Conservation (phyloP, 2,329 filamentous ascomycete species). For the Triangularia verruculosa region DNA sequence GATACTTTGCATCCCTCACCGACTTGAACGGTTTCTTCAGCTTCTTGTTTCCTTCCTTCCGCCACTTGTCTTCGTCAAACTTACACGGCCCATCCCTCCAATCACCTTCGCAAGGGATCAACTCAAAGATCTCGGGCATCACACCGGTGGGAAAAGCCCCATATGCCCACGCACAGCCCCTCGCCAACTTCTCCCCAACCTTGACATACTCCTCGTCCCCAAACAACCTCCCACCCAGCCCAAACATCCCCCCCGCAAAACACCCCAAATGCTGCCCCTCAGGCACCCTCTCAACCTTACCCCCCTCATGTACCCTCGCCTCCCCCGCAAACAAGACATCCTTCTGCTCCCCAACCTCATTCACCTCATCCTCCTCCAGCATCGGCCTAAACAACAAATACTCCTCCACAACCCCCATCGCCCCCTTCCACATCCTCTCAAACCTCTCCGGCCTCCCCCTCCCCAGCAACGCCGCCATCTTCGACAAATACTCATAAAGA, state of each 20-base stretch:
- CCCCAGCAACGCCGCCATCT: slow-evolving; percentile 52
- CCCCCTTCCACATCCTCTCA: slow-evolving; percentile 56
- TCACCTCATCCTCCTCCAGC: slow-evolving; percentile 37
- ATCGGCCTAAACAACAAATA: slow-evolving; percentile 69
- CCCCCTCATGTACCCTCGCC: slow-evolving; percentile 29
- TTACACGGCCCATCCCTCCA: slow-evolving; percentile 26
- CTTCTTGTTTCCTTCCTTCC: slow-evolving; percentile 27
- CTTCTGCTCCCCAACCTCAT: slow-evolving; percentile 49
- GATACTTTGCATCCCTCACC: slow-evolving; percentile 46
- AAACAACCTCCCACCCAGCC: slow-evolving; percentile 45
- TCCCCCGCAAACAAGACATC: slow-evolving; percentile 62
- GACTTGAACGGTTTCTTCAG: slow-evolving; percentile 61
- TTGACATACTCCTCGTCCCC: slow-evolving; percentile 44
- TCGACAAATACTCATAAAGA: slow-evolving; percentile 49
- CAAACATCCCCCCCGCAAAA: slow-evolving; percentile 50
- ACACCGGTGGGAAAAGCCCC: slow-evolving; percentile 50
- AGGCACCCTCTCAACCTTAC: slow-evolving; percentile 27
- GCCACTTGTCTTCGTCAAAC: slow-evolving; percentile 38
- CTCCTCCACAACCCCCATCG: slow-evolving; percentile 57
- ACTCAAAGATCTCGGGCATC: slow-evolving; percentile 55
- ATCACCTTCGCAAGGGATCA: slow-evolving; percentile 40
- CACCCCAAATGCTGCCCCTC: slow-evolving; percentile 44
- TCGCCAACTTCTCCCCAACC: slow-evolving; percentile 45
- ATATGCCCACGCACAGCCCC: slow-evolving; percentile 58
- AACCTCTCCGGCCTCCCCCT: slow-evolving; percentile 39